Base-by-base conservation (phyloP, 495 filamentous ascomycete species). In the Annulohypoxylon nitens region DNA sequence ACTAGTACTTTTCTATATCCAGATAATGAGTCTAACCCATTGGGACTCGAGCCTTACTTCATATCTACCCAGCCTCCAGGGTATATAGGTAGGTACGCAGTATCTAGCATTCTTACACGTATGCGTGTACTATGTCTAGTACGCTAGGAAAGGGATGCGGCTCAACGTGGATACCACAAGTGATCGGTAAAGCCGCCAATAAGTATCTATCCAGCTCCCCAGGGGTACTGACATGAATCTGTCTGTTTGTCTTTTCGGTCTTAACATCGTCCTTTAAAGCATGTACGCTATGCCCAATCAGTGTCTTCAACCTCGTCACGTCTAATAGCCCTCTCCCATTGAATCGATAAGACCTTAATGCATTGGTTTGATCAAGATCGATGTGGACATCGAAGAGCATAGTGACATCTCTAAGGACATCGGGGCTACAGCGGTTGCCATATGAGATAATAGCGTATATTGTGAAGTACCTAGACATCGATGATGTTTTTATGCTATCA, bases 361-460 rank as follows among this genome's bases (percentile, higher is more conserved):
- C 10, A 50, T 48, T 55, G 33, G 11, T 5, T 64, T 12, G 10
- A 50, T 20, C 64, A n/a, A 43, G 39, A 55, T 53, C 63, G 18
- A 66, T 71, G 62, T 50, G 33, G 55, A 14, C 57, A 45, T 61
- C 41, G 9, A 39, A 50, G 48, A 50, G 14, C 57, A 50, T 39
- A 34, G 37, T 61, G 60, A 58, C 62, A 59, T 25, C 70, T 16
- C 61, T 23, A 51, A 61, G 55, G 18, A 59, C 67, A 11, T 12
- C 73, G 37, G 72, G 72, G 36, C 20, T 79, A 45, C 73, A 75
- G 23, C 70, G 63, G 25, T 75, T 92, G 39, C 90, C 91, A 3
- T 91, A 90, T 76, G 91, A 93, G 80, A 82, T 92, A 9, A 81
- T 91, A 43, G 84, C 88, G 33, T 85, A 88, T 70, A 86, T 93